Conservation (phyloP, 176 grass and related monocot genomes). For the Elaeis guineensis region DNA sequence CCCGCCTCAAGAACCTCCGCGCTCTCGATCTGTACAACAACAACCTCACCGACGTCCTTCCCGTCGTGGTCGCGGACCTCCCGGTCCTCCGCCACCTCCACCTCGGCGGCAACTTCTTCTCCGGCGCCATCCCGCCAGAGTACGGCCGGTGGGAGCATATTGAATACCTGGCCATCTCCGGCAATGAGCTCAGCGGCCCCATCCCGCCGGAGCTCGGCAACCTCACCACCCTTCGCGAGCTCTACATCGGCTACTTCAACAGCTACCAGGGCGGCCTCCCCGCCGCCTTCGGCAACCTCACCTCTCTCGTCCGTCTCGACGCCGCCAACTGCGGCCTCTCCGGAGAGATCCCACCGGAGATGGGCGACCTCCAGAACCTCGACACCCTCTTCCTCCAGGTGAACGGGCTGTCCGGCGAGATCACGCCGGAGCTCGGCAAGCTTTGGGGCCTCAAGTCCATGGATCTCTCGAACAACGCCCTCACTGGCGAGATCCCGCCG, state of each 20-base stretch:
- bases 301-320: conserved; percentile 39
- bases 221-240: conserved; percentile 43
- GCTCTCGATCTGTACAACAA: conserved; percentile 77
- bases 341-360: conserved; percentile 52
- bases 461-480: conserved; percentile 57
- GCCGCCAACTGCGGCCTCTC: conserved; percentile 56
- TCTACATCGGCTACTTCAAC: conserved; percentile 80
- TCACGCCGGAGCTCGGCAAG: conserved; percentile 46
- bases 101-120: conserved; percentile 67
- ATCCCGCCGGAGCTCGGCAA: conserved; percentile 63
- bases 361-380: conserved; percentile 54
- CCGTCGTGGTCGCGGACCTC: conserved; percentile 40
- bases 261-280: conserved; percentile 46
- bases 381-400: conserved; percentile 47
- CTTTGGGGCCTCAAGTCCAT: conserved; percentile 43
- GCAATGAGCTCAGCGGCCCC: conserved; percentile 59
- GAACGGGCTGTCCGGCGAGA: conserved; percentile 50
- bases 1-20: conserved; percentile 30
- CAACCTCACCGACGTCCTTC: conserved; percentile 70
- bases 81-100: conserved; percentile 48
- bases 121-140: conserved; percentile 49
- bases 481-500: conserved; percentile 70
- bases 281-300: conserved; percentile 53
- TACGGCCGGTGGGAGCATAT: conserved; percentile 37
- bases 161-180: conserved; percentile 60